These are phyloP conservation scores for Fragilariopsis cylindrus DNA, from an alignment of 108 stramenopile genomes.

Conservation along the genomic window DNA sequence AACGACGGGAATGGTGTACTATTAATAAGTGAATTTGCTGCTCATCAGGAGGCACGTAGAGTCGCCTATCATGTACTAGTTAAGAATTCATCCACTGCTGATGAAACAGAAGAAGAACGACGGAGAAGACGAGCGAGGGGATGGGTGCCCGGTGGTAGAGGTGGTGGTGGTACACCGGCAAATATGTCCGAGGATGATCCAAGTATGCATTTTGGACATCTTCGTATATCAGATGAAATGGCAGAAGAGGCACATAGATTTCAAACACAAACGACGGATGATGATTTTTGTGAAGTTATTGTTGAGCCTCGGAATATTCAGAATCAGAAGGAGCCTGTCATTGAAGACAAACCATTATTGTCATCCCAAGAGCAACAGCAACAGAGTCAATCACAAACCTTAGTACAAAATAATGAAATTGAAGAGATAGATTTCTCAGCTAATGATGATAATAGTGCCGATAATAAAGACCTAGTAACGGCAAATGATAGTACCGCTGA, in stretches of 20 bases:
- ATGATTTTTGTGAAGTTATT: slow-evolving; percentile 41
- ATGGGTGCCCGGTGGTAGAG: slow-evolving; percentile 41
- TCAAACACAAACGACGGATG: slow-evolving; percentile 34
- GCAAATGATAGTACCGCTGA: too few species aligned
- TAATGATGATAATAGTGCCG: too few species aligned
- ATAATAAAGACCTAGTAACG: too few species aligned
- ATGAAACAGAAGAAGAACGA: slow-evolving; percentile 57
- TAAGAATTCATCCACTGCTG: slow-evolving; percentile 40
- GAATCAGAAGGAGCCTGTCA: slow-evolving; percentile 13
- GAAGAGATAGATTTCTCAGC: too few species aligned
- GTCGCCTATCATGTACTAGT: slow-evolving; percentile 55
- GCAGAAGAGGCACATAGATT: slow-evolving; percentile 22
- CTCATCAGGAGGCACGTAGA: slow-evolving; percentile 48
- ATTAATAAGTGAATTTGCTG: slow-evolving; percentile 68
- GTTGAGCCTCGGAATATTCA: slow-evolving; percentile 2
- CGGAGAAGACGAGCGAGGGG: slow-evolving; percentile 45
- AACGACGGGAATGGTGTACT: slow-evolving; percentile 87
- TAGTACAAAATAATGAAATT: too few species aligned
- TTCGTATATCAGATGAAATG: slow-evolving; percentile 26
- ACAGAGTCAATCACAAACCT: too few species aligned
- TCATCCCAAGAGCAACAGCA: too few species aligned
- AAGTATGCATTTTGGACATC: slow-evolving; percentile 25
- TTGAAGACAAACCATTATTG: slow-evolving; percentile 25
- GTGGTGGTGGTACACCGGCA: slow-evolving; percentile 16
- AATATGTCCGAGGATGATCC: slow-evolving; percentile 7